A percentile compares a stretch with the other conserved stretches of the same genome.
These are phyloP conservation scores for Geranium rotundifolium DNA, from an alignment of 345 rosid species.

Conservation along the genomic window DNA sequence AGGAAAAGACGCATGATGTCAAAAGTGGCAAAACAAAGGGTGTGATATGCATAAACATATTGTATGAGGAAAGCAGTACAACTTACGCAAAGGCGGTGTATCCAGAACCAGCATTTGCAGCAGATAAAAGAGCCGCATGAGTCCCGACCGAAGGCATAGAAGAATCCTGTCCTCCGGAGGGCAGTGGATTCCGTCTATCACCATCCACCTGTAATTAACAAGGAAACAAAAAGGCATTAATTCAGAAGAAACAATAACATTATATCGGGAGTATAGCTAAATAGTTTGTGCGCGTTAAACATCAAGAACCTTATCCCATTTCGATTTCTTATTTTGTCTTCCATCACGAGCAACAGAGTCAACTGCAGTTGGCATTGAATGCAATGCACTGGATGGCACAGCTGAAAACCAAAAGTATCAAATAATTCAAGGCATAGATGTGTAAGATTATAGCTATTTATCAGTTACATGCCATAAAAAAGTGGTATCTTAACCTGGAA, in stretches of 20 bases:
- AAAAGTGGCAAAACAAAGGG: not conserved
- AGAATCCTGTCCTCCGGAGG: conserved; percentile 52
- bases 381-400: conserved; percentile 28
- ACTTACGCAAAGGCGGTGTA: conserved; percentile 87
- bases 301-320: conserved; percentile 78
- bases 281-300: not conserved
- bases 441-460: not conserved
- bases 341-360: conserved; percentile 48
- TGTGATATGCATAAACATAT: not conserved
- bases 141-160: conserved; percentile 42
- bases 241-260: not conserved
- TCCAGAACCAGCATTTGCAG: conserved; percentile 74
- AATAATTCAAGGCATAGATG: not conserved
- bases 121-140: conserved; percentile 48
- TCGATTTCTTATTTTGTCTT: conserved; percentile 78
- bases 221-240: conserved; percentile 6
- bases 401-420: conserved; percentile 11
- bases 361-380: conserved; percentile 25
- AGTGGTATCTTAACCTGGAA: conserved; percentile 34
- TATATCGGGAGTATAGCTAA: too few species aligned
- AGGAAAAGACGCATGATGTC: not conserved
- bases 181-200: conserved; percentile 45
- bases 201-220: conserved; percentile 73
- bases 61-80: too few species aligned
- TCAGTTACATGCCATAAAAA: not conserved